Evolutionary conservation across 2,329 filamentous ascomycete species (phyloP).

Genomic region (Arthroderma sp.): DNA sequence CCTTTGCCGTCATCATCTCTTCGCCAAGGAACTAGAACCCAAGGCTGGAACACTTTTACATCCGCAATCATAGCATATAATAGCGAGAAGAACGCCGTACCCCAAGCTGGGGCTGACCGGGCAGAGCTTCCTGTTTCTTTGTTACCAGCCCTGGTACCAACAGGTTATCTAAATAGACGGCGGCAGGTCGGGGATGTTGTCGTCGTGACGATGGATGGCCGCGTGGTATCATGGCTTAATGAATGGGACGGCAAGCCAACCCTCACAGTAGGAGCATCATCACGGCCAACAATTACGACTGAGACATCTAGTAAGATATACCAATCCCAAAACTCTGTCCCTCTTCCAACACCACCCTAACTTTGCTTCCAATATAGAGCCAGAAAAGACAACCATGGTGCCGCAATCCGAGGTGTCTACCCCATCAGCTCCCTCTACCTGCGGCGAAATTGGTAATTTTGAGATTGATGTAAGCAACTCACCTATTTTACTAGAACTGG

Average conservation of each 20-base stretch:
- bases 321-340: too few species aligned
- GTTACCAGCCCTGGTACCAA: too few species aligned
- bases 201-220: slow-evolving; percentile 3
- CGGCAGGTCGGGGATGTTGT: slow-evolving; percentile 4
- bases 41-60: slow-evolving; percentile 1
- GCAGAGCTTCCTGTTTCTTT: too few species aligned
- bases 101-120: too few species aligned
- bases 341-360: too few species aligned
- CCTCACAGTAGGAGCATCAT: neutral
- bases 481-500: neutral
- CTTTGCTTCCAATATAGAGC: too few species aligned
- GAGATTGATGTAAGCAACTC: slow-evolving; percentile 9
- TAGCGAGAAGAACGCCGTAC: too few species aligned
- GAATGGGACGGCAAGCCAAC: neutral
- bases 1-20: too few species aligned
- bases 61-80: neutral
- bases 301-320: too few species aligned
- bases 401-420: neutral
- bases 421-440: slow-evolving; percentile 5
- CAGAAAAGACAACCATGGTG: neutral
- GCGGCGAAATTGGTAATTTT: slow-evolving; percentile 11
- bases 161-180: neutral
- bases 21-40: too few species aligned
- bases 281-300: neutral
- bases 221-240: slow-evolving; percentile 6